Evolutionary conservation across 2,329 filamentous ascomycete genomes (phyloP), one percentile per base, ranked within the genome.

Genomic region (Elsinoe australis): DNA sequence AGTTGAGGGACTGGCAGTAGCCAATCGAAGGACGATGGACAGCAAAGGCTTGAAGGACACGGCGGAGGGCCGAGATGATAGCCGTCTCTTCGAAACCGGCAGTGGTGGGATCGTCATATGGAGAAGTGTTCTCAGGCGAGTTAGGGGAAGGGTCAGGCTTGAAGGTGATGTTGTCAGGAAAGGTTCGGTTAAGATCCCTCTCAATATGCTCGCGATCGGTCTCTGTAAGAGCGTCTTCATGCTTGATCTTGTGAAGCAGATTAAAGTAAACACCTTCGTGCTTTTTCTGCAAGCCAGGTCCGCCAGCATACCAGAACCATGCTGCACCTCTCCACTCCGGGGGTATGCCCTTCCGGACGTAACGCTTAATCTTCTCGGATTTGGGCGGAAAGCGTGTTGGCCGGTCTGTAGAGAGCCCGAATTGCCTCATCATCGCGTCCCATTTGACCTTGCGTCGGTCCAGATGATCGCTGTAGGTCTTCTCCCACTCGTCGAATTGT

Each of bases 231-330:
- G 71, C 69, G 28, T 54, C 53, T 12, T 72, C 76, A 0, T 78
- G 72, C 59, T 84, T 82, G 26, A 85, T 79, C 52, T 78, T 73
- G 49, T 75, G 70, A 24, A 92, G 71, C 31, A 94, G 70, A 46
- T 80, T 74, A 46, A 80, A 76, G 62, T 95, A 96, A 12, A 90
- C 70, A 1, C 86, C 86, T 4, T 80, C 76, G 57, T 94, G 78
- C 59, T 86, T 83, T 45, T 80, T 77, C 51, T 95, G 65, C 55
- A 87, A 83, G 36, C 82, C 80, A 18, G 87, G 87, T 1, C 90
- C 90, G 15, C 87, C 87, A 8, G 88, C 87, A 62, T 95, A 96
- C 69, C 85, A 95, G 65, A 94, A 96, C 90, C 90, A 96, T 36
- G 90, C 90, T 4, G 86, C 84, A n/a, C 90, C 90, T 59, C 90